Evolutionary conservation across 441 rosid species (phyloP), one percentile per base, ranked within the genome.

Genomic region (Metrosideros polymorpha): DNA sequence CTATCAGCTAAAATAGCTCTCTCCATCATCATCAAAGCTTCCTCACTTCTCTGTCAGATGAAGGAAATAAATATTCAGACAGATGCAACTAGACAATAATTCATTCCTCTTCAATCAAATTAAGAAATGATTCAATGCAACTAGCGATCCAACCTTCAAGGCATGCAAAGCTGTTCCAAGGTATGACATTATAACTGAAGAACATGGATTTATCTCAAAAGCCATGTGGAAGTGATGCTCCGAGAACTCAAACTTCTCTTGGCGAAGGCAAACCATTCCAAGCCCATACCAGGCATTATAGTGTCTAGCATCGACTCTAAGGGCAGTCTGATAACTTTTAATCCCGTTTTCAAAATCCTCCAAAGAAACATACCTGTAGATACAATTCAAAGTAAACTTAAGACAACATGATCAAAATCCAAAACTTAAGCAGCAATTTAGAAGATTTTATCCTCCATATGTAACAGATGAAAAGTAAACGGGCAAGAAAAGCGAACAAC

Each of bases 281-380:
- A 98, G 98, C 53, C 99, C 99, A 88, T 98, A 95, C 99, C 99
- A 98, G 24, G 99, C 88, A 54, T 98, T 98, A 88, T 98, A 98
- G 90, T 98, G 99, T 89, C 99, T 96, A 83, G 94, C 86, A 93
- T 98, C 99, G 85, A 96, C 91, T 85, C 94, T 88, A 59, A 98
- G 98, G 88, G 99, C 99, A 88, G 89, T 96, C 83, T 96, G 99
- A 87, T 96, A 98, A 91, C 99, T 91, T 92, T 91, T 98, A 84
- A 98, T 94, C 90, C 99, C 99, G 55, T 91, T 96, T 88, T 96
- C 99, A 91, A 93, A 98, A 90, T 98, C 99, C 92, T 96, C 99
- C 18, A 98, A 91, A 87, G 99, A 94, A 76, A 94, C 94, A 88
- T 92, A 94, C 87, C 99, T 98, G 93, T 53, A 86, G 75, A 85